A percentile compares a stretch with the other conserved stretches of the same genome.
Conservation (phyloP, 768 basidiomycete species). For the Phlebiopsis gigantea region DNA sequence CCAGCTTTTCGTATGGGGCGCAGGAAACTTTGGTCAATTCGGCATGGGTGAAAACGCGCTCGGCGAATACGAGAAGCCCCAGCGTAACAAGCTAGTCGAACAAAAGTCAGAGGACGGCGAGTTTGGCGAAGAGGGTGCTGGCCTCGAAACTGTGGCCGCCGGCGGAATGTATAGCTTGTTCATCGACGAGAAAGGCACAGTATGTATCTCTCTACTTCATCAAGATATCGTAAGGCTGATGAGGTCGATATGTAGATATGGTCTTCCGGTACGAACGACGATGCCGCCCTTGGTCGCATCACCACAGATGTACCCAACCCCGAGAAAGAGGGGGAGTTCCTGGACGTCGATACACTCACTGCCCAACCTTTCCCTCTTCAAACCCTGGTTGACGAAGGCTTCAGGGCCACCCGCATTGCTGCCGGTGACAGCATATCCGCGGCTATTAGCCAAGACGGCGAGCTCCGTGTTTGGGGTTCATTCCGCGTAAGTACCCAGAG, state of each 20-base stretch:
- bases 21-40: conserved; percentile 93
- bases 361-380: conserved; percentile 62
- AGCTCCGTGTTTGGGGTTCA: conserved; percentile 82
- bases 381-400: conserved; percentile 68
- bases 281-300: conserved; percentile 79
- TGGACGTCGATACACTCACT: conserved; percentile 49
- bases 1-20: conserved; percentile 83
- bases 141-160: conserved; percentile 75
- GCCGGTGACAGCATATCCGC: conserved; percentile 89
- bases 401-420: conserved; percentile 77
- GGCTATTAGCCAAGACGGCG: conserved; percentile 74
- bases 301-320: conserved; percentile 60
- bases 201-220: conserved; percentile 39
- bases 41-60: conserved; percentile 78
- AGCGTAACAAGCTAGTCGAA: conserved; percentile 72
- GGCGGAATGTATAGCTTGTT: conserved; percentile 90
- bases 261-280: conserved; percentile 85
- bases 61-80: conserved; percentile 72
- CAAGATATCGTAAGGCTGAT: not conserved
- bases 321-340: conserved; percentile 48
- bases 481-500: conserved; percentile 63
- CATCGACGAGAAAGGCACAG: conserved; percentile 84
- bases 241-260: conserved; percentile 50
- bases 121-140: conserved; percentile 66
- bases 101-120: conserved; percentile 64